Evolutionary conservation across 108 stramenopile genomes (phyloP).

Genomic region (Chaetoceros muelleri): DNA sequence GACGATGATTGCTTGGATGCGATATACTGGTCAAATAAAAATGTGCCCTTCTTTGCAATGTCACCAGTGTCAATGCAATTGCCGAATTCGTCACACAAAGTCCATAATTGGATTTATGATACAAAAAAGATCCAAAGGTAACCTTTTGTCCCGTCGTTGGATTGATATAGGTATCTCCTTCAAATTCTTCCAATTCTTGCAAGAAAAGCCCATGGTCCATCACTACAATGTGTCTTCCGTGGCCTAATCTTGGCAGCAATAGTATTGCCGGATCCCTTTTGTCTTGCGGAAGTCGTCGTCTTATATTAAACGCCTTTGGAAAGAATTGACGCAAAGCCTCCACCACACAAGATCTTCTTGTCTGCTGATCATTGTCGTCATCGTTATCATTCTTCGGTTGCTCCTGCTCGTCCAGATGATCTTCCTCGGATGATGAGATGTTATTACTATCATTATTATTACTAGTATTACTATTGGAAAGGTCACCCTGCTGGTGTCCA

Average conservation of each 20-base stretch:
- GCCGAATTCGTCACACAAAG: conserved; percentile 23
- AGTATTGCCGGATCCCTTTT: background rate
- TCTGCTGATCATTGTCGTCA: too few species aligned
- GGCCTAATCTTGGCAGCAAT: background rate
- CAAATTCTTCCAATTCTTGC: background rate
- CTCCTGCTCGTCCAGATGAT: too few species aligned
- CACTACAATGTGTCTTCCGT: background rate
- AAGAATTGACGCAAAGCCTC: too few species aligned
- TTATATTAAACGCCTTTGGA: too few species aligned
- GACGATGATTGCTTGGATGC: background rate
- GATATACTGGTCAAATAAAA: background rate
- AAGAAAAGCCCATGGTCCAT: conserved; percentile 1
- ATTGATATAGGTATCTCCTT: background rate
- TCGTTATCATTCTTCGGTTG: too few species aligned
- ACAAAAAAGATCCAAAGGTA: conserved; percentile 34
- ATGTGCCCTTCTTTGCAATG: conserved; percentile 12
- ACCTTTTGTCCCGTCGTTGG: background rate
- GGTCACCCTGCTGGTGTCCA: background rate
- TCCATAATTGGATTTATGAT: conserved; percentile 33
- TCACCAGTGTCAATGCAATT: conserved; percentile 29
- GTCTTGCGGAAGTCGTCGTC: too few species aligned
- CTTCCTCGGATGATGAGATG: too few species aligned
- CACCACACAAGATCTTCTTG: too few species aligned
- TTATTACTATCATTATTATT: too few species aligned
- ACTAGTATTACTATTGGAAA: too few species aligned